These are phyloP conservation scores for Penicillium coprophilum DNA, from an alignment of 495 filamentous ascomycete species.

Conservation along the genomic window DNA sequence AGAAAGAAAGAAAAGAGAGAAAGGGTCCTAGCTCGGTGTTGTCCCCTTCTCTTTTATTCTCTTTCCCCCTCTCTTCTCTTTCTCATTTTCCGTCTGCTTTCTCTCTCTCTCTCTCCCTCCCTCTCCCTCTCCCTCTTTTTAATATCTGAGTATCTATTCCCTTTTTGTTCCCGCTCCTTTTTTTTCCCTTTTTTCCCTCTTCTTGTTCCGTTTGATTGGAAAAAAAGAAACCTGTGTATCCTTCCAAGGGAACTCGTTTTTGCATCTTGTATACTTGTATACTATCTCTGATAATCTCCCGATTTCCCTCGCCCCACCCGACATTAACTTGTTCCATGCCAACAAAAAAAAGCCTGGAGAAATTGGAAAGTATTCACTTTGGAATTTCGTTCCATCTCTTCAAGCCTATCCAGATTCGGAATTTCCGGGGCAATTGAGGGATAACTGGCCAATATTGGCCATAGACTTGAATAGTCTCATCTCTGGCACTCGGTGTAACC, in stretches of 20 bases:
- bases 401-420: neutral
- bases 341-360: neutral
- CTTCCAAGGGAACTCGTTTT: neutral
- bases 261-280: conserved; percentile 1
- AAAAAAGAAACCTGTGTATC: neutral
- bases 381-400: neutral
- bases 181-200: neutral
- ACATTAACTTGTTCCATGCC: conserved; percentile 5
- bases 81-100: conserved; percentile 10
- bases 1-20: neutral
- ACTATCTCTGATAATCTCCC: conserved; percentile 12
- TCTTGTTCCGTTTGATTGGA: neutral
- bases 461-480: neutral
- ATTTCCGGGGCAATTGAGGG: neutral
- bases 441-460: neutral
- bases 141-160: conserved; percentile 6
- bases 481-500: conserved; percentile 1
- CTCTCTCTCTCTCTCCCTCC: conserved; percentile 11
- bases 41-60: conserved; percentile 11
- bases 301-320: conserved; percentile 10
- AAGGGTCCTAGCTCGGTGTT: conserved; percentile 12
- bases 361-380: neutral
- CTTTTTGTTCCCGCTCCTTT: no score
- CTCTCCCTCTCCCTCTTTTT: conserved; percentile 6
- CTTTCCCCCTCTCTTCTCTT: conserved; percentile 11